Base-by-base conservation (phyloP, 768 basidiomycete species). In the Chalciporus piperatus region DNA sequence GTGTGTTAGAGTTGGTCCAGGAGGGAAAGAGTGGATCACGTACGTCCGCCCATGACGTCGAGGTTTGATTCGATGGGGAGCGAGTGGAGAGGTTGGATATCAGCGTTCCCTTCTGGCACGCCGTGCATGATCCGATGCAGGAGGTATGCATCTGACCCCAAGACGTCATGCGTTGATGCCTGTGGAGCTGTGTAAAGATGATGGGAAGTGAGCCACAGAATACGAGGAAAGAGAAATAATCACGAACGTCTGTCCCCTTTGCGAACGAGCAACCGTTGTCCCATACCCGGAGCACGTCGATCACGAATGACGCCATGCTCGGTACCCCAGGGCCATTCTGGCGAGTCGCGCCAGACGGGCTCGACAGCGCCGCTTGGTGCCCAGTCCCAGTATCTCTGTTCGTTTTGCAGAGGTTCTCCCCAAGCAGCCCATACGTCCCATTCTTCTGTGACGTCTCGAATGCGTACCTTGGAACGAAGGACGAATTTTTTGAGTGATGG, bases 1-100 rank as follows among this genome's bases (percentile, higher is more conserved):
- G 13, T 12, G 32, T 3, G 41, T 57, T 39, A 61, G 35, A 28
- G 47, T 41, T 17, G 40, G 27, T 9, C 9, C 6, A 27, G 27
- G 27, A 27, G 27, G 16, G 23, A 37, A 12, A 3, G 35, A 37
- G 47, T n/a, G 23, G 45, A 43, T 30, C 23, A 76, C 88, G 70
- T 61, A 97, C 95, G 73, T 62, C 84, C 96, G 45, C 94, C 93
- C 89, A 98, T 98, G 38, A 89, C 73, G 66, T 99, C 97, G 59
- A 98, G 72, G 69, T 95, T 93, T 7, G 91, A 92, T 56, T 99
- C 96, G 75, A 98, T 87, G 4, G 97, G 97, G 57, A 98, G 85
- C 0, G 92, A 82, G 9, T 85, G 81, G 63, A 84, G 77, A 13
- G 92, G 85, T 14, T 72, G 68, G 3, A 97, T 87, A 63, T 99